A percentile compares a stretch with the other conserved stretches of the same genome.
phyloP scores from a whole-genome alignment of 371 early-diverging fungal genomes.

The Rhizopus sp. region DNA sequence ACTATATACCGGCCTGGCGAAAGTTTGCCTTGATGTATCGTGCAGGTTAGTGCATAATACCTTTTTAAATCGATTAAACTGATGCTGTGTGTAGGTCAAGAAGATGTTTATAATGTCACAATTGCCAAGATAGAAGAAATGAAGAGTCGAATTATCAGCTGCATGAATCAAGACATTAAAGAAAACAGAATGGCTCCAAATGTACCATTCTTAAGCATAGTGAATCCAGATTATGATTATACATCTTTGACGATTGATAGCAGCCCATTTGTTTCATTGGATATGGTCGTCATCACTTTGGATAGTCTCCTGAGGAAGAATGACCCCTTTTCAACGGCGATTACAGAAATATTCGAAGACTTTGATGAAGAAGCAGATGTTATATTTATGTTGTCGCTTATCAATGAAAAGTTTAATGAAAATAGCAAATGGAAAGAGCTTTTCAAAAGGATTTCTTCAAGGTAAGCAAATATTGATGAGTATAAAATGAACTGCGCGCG shows the following conservation, averaged over 20 bases:
- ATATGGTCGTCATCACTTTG: conserved; percentile 32
- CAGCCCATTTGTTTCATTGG: conserved; percentile 16
- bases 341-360: conserved; percentile 37
- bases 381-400: conserved; percentile 44
- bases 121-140: conserved; percentile 26
- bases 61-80: conserved; percentile 6
- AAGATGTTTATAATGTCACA: conserved; percentile 23
- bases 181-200: conserved; percentile 15
- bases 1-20: conserved; percentile 34
- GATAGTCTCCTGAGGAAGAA: conserved; percentile 29
- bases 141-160: conserved; percentile 21
- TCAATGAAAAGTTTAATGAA: conserved; percentile 33
- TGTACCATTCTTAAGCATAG: conserved; percentile 37
- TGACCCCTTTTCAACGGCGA: conserved; percentile 20
- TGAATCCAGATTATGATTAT: conserved; percentile 24
- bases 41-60: conserved; percentile 32
- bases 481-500: not conserved
- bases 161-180: conserved; percentile 29
- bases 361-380: conserved; percentile 53
- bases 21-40: conserved; percentile 53
- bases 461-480: conserved; percentile 11
- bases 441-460: conserved; percentile 25
- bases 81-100: conserved; percentile 29
- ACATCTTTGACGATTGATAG: conserved; percentile 11
- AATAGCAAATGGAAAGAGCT: conserved; percentile 32